Conservation (phyloP, 805 yeast species). For the Cyberlindnera meyerae region DNA sequence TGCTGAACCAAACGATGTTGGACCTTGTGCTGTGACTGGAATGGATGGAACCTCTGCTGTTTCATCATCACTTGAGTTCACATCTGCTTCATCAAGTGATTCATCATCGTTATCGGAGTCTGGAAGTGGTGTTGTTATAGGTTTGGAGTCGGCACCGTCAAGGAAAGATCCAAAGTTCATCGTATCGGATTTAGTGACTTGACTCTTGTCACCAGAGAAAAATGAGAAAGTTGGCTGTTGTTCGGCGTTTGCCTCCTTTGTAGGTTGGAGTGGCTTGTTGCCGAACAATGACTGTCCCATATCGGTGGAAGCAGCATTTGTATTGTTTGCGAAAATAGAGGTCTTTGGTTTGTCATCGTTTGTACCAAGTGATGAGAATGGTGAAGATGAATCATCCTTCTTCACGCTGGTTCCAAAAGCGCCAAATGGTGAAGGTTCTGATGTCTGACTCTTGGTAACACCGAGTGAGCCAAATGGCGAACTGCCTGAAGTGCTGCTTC, state of each 20-base stretch:
- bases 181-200: neutral
- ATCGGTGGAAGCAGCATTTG: neutral
- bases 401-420: constrained; percentile 16
- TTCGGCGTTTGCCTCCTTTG: too few relatives aligned
- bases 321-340: neutral
- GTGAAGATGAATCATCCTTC: neutral
- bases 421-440: constrained; percentile 22
- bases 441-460: constrained; percentile 4
- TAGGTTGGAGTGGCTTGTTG: neutral
- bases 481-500: neutral
- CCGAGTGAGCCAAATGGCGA: neutral
- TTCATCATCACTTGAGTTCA: constrained; percentile 7
- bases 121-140: neutral
- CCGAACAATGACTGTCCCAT: neutral
- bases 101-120: constrained; percentile 6
- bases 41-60: neutral
- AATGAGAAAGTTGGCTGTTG: too few relatives aligned
- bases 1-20: constrained; percentile 3
- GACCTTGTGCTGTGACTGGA: constrained; percentile 1
- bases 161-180: constrained; percentile 9
- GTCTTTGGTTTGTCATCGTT: neutral
- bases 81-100: constrained; percentile 7
- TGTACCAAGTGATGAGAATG: constrained; percentile 6
- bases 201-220: neutral
- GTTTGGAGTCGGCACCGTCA: constrained; percentile 2